phyloP scores from a whole-genome alignment of 2,329 filamentous ascomycete genomes.

The Fusarium multiceps region DNA sequence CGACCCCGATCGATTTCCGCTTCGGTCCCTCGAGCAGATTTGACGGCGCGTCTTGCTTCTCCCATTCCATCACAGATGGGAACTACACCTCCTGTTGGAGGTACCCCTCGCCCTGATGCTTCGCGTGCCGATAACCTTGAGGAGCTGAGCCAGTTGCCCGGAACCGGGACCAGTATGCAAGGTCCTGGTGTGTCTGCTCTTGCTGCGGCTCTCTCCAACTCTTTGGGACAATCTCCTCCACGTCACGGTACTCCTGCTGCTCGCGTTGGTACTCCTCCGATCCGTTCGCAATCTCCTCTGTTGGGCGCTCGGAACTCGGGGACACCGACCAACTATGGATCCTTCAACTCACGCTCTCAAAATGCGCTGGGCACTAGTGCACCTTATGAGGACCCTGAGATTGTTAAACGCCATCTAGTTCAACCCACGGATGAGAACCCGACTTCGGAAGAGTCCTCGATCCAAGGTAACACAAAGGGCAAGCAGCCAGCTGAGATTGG shows the following conservation, averaged over 20 bases:
- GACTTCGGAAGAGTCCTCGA: constrained; percentile 61
- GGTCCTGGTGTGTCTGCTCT: constrained; percentile 89
- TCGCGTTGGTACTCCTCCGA: constrained; percentile 67
- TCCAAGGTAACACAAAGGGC: constrained; percentile 61
- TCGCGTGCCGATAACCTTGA: constrained; percentile 49
- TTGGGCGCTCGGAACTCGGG: constrained; percentile 55
- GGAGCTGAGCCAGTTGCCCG: constrained; percentile 72
- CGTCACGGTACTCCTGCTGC: constrained; percentile 72
- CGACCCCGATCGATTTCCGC: constrained; percentile 60
- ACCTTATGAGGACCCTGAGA: constrained; percentile 88
- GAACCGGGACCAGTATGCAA: constrained; percentile 70
- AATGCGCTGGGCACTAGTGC: constrained; percentile 59
- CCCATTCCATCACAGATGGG: constrained; percentile 60
- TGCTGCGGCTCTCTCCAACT: constrained; percentile 85
- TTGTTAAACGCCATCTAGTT: constrained; percentile 89
- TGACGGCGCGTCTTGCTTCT: constrained; percentile 70
- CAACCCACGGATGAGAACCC: constrained; percentile 66
- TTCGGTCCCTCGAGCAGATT: constrained; percentile 67
- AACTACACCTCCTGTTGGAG: constrained; percentile 53
- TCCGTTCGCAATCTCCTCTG: constrained; percentile 53
- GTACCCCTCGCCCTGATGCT: constrained; percentile 48
- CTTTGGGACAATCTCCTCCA: constrained; percentile 75
- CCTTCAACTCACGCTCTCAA: constrained; percentile 77
- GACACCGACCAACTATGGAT: constrained; percentile 83
- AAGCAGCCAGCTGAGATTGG: constrained; percentile 61